Percentiles rank a stretch among this genome's conserved stretches.
Evolutionary conservation across 306 rosid genomes (phyloP).

Genomic region (Cucurbita argyrosperma): DNA sequence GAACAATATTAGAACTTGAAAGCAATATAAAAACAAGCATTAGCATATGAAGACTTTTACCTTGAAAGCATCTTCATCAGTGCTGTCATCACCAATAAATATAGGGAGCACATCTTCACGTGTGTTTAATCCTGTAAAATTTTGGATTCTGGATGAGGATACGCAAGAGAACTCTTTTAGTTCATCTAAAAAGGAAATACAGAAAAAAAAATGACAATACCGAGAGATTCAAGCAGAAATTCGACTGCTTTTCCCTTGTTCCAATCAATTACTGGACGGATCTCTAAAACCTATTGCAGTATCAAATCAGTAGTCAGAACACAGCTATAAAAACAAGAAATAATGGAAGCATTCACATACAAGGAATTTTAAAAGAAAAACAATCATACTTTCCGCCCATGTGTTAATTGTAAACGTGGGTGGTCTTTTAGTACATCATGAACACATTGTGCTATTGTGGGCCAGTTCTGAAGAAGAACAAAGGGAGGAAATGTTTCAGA

Average conservation of each 20-base stretch:
- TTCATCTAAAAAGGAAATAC: neutral
- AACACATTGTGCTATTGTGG: conserved; percentile 54
- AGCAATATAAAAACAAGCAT: neutral
- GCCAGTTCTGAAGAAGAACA: conserved; percentile 55
- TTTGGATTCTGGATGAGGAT: neutral
- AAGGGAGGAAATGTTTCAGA: neutral
- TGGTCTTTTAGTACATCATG: conserved; percentile 65
- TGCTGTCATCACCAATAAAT: conserved; percentile 77
- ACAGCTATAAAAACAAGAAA: too few relatives aligned
- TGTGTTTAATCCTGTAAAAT: conserved; percentile 37
- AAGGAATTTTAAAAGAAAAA: neutral
- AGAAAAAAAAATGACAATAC: conserved; percentile 11
- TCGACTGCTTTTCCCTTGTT: conserved; percentile 97
- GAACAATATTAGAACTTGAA: neutral
- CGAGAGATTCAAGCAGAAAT: conserved; percentile 75
- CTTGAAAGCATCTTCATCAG: conserved; percentile 95
- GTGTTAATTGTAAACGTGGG: conserved; percentile 71
- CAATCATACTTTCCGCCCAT: conserved; percentile 71
- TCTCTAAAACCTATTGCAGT: conserved; percentile 68
- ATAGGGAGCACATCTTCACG: conserved; percentile 60
- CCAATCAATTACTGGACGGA: conserved; percentile 92
- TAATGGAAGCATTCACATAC: neutral
- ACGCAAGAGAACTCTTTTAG: neutral
- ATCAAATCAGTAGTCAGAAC: neutral
- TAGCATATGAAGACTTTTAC: conserved; percentile 6